Base-by-base conservation (phyloP, 2,329 filamentous ascomycete species). In the Talaromyces rugulosus region DNA sequence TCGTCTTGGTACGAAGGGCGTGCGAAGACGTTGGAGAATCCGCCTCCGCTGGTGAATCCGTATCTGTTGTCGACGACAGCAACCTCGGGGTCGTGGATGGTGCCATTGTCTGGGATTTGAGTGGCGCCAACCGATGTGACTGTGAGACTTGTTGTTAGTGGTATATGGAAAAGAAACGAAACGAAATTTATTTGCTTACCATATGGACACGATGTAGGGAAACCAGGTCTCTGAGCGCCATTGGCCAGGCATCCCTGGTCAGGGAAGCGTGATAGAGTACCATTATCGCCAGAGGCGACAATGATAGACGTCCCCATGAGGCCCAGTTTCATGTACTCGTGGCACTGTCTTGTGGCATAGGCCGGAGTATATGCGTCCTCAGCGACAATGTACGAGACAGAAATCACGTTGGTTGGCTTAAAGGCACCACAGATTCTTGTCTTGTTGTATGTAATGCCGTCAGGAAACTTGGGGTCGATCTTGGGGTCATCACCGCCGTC, bases 181-280 rank as follows among this genome's bases (percentile, higher is more conserved):
- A 28, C 2, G 4, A 6, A 50, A 27, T 12, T 51, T 23, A 5
- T 23, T 23, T 23, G 44, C 34, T 56, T 56, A 56, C 54, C 23
- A 68, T 81, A 86, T 0, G 83, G 82, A 59, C 83, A 85, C 18
- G 74, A 75, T 0, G 77, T 75, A 18, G 81, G 80, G 66, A 80
- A 83, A 33, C 76, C 73, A 0, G 82, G 81, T 36, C 77, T 77
- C 18, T 56, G 54, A 5, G 54, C n/a, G 31, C 23, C 54, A 31
- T 42, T 11, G 8, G 54, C n/a, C 34, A 56, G 36, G 34, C 54
- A 56, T 12, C 54, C 54, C 6, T 56, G 9, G 23, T 51, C 44
- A 28, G 44, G 44, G 33, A 42, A 54, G 30, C 31, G 27, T 5
- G 72, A 69, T 4, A 34, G 36, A 1, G 54, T 55, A 7, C 72